phyloP scores from a whole-genome alignment of 495 filamentous ascomycete species.

The Penicillium alfredii region DNA sequence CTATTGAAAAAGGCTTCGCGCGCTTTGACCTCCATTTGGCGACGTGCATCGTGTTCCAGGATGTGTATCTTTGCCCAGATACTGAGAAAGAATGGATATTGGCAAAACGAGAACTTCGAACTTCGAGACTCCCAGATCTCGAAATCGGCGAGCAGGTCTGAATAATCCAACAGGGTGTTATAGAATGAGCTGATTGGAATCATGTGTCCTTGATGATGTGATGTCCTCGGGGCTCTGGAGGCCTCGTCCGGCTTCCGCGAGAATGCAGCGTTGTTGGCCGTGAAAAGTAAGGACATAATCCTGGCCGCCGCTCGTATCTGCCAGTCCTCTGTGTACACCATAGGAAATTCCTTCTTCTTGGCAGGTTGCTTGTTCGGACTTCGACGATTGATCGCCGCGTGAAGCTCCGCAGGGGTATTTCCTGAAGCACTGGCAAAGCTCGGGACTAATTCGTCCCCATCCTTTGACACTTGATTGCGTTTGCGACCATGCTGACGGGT shows the following conservation, averaged over 20 bases:
- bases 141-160: constrained; percentile 82
- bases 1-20: constrained; percentile 89
- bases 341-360: constrained; percentile 42
- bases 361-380: constrained; percentile 40
- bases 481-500: constrained; percentile 67
- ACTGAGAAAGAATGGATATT: constrained; percentile 90
- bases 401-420: constrained; percentile 62
- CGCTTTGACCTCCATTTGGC: constrained; percentile 88
- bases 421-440: constrained; percentile 56
- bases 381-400: constrained; percentile 67
- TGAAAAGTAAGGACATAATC: constrained; percentile 77
- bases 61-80: constrained; percentile 94
- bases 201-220: constrained; percentile 49
- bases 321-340: constrained; percentile 81
- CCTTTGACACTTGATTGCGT: constrained; percentile 46
- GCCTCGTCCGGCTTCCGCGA: constrained; percentile 26
- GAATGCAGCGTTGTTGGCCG: constrained; percentile 63
- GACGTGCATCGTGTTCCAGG: constrained; percentile 80
- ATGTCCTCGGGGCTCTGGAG: constrained; percentile 9
- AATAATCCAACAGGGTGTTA: constrained; percentile 77
- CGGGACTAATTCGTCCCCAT: constrained; percentile 63
- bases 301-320: constrained; percentile 78
- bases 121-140: constrained; percentile 77
- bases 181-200: constrained; percentile 83
- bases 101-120: constrained; percentile 81